These are phyloP conservation scores for Blastobotrys ciferrii DNA, from an alignment of 1,139 yeast species.

Conservation along the genomic window DNA sequence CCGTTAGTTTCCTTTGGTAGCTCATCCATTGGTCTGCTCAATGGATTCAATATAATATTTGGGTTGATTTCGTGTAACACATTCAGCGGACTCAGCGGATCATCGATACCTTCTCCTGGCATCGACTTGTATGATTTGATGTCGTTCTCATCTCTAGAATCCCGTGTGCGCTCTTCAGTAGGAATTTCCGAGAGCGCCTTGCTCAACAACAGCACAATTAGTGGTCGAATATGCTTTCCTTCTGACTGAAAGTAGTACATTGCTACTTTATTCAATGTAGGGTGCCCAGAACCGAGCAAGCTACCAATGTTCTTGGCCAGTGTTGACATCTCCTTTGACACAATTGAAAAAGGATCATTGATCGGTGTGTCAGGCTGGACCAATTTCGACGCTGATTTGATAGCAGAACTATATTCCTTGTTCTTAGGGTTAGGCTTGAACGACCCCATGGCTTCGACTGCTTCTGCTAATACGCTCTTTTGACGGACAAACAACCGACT, in stretches of 20 bases:
- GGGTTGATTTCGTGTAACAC: conserved; percentile 91
- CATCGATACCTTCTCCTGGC: conserved; percentile 35
- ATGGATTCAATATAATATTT: conserved; percentile 70
- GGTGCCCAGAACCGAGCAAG: conserved; percentile 89
- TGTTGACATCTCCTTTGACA: conserved; percentile 91
- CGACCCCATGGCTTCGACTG: conserved; percentile 23
- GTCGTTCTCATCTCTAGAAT: conserved; percentile 34
- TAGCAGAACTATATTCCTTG: conserved; percentile 48
- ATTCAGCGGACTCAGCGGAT: conserved; percentile 68
- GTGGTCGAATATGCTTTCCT: conserved; percentile 93
- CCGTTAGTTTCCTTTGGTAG: conserved; percentile 51
- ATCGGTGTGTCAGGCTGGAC: conserved; percentile 66
- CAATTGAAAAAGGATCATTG: conserved; percentile 84
- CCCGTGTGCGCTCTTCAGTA: conserved; percentile 60
- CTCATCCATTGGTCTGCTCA: conserved; percentile 75
- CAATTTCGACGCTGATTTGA: conserved; percentile 73
- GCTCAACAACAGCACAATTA: conserved; percentile 77
- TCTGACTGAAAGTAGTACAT: conserved; percentile 93
- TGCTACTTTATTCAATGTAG: conserved; percentile 84
- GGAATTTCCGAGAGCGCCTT: conserved; percentile 83
- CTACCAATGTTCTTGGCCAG: conserved; percentile 83
- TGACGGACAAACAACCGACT: conserved; percentile 11
- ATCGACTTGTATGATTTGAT: conserved; percentile 32
- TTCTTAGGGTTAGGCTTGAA: conserved; percentile 17
- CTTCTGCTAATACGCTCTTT: conserved; percentile 30